Evolutionary conservation across 1,139 yeast genomes (phyloP).

Genomic region (Trichomonascaceae sp.): DNA sequence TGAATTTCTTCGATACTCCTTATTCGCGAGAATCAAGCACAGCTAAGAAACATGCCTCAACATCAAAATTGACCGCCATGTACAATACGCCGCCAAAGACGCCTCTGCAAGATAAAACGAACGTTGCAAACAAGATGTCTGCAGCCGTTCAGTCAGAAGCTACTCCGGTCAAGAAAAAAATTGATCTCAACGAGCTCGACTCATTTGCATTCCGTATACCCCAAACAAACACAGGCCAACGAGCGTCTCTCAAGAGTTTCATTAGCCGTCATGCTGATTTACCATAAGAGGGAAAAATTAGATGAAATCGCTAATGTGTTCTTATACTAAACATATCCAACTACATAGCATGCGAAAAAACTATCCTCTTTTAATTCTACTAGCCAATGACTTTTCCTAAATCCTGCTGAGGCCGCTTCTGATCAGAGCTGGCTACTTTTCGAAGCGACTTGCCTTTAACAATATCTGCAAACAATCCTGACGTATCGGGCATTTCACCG

Average conservation of each 20-base stretch:
- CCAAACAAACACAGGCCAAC: background rate
- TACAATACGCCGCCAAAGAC: background rate
- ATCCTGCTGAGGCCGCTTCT: constrained; percentile 38
- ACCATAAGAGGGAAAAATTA: background rate
- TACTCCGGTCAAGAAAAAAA: background rate
- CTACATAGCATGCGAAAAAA: background rate
- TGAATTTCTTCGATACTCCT: background rate
- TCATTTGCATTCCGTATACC: background rate
- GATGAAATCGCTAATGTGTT: background rate
- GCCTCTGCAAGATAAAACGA: constrained; percentile 1
- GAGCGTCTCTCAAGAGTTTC: background rate
- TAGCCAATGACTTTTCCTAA: constrained; percentile 46
- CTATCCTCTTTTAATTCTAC: background rate
- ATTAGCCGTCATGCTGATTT: background rate
- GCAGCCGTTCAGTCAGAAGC: background rate
- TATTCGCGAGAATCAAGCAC: background rate
- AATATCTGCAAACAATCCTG: constrained; percentile 51
- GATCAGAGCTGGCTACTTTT: constrained; percentile 44
- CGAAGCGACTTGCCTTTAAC: constrained; percentile 46
- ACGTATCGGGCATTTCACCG: constrained; percentile 36
- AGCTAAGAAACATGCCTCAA: background rate
- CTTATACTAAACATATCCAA: background rate
- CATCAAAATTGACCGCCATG: background rate
- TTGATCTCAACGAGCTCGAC: background rate
- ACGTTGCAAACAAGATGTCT: background rate